Evolutionary conservation across 441 rosid genomes (phyloP).

Genomic region (Dalechampia spathulata): DNA sequence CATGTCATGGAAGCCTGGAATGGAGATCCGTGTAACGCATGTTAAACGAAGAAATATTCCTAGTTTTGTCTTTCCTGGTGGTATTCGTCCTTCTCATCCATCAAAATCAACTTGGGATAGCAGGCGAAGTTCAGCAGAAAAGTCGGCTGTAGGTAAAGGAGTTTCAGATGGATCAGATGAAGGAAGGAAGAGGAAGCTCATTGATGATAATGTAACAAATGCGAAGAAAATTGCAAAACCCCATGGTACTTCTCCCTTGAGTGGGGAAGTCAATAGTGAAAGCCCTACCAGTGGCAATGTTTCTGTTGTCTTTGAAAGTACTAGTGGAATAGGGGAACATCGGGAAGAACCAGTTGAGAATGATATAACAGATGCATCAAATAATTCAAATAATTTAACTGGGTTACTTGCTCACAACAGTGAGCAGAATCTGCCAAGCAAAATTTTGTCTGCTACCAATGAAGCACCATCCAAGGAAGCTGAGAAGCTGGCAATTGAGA

Average conservation of each 20-base stretch:
- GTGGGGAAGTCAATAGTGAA: constrained; percentile 37
- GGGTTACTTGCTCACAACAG: constrained; percentile 21
- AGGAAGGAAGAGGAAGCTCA: constrained; percentile 56
- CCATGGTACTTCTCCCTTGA: constrained; percentile 22
- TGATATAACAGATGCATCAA: constrained; percentile 14
- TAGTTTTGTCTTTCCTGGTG: constrained; percentile 77
- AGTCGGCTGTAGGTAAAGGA: constrained; percentile 39
- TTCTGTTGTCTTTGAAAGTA: constrained; percentile 20
- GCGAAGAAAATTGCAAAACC: constrained; percentile 25
- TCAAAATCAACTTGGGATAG: constrained; percentile 70
- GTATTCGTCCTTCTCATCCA: constrained; percentile 63
- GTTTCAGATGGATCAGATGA: constrained; percentile 50
- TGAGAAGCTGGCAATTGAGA: constrained; percentile 63
- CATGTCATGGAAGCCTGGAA: constrained; percentile 60
- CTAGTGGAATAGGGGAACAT: constrained; percentile 18
- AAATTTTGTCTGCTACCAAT: constrained; percentile 21
- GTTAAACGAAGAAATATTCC: constrained; percentile 68
- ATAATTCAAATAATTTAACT: constrained; percentile 8
- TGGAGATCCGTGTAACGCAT: constrained; percentile 76
- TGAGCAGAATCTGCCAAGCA: constrained; percentile 18
- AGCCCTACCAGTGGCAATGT: constrained; percentile 37
- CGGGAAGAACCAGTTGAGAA: constrained; percentile 28
- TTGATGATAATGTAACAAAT: constrained; percentile 36
- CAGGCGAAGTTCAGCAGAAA: constrained; percentile 32
- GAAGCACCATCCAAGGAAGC: constrained; percentile 43